A percentile compares a stretch with the other conserved stretches of the same genome.
Evolutionary conservation across 495 filamentous ascomycete genomes (phyloP).

Genomic region (Elasticomyces elasticus): DNA sequence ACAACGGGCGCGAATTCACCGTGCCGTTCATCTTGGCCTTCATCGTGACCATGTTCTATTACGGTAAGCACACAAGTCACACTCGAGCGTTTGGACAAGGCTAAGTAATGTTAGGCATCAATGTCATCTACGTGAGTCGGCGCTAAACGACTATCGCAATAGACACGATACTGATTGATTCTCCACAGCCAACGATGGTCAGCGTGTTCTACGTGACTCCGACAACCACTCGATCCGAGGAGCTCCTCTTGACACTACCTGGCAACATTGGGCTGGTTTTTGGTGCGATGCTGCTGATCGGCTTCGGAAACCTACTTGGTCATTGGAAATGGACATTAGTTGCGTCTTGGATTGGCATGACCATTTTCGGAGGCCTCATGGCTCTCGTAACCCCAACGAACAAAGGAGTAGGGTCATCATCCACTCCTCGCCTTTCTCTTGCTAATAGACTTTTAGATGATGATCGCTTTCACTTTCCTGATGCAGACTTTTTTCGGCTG

Average conservation of each 20-base stretch:
- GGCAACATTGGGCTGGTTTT: slow-evolving; percentile 27
- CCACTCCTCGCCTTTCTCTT: slow-evolving; percentile 25
- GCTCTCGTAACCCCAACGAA: slow-evolving; percentile 25
- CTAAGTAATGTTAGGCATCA: slow-evolving; percentile 9
- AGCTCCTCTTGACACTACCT: slow-evolving; percentile 25
- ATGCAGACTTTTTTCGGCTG: slow-evolving; percentile 26
- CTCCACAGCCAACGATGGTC: slow-evolving; percentile 23
- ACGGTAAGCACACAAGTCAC: not conserved
- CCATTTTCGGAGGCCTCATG: slow-evolving; percentile 27
- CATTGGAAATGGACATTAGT: slow-evolving; percentile 30
- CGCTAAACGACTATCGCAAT: too few relatives aligned
- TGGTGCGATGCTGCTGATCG: slow-evolving; percentile 27
- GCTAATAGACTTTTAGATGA: slow-evolving; percentile 22
- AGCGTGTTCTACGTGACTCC: slow-evolving; percentile 25
- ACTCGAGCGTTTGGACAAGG: not conserved
- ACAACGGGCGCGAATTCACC: slow-evolving; percentile 23
- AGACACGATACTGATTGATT: too few relatives aligned
- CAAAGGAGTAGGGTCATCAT: not conserved
- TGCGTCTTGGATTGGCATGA: slow-evolving; percentile 26
- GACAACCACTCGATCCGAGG: slow-evolving; percentile 21
- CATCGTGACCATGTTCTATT: slow-evolving; percentile 29
- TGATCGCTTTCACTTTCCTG: slow-evolving; percentile 33
- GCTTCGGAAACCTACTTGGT: slow-evolving; percentile 27
- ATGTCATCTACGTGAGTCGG: slow-evolving; percentile 21
- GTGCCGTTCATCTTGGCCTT: slow-evolving; percentile 21